These are phyloP conservation scores for Aegilops speltoides DNA, from an alignment of 176 grass and related monocot genomes.

Conservation along the genomic window DNA sequence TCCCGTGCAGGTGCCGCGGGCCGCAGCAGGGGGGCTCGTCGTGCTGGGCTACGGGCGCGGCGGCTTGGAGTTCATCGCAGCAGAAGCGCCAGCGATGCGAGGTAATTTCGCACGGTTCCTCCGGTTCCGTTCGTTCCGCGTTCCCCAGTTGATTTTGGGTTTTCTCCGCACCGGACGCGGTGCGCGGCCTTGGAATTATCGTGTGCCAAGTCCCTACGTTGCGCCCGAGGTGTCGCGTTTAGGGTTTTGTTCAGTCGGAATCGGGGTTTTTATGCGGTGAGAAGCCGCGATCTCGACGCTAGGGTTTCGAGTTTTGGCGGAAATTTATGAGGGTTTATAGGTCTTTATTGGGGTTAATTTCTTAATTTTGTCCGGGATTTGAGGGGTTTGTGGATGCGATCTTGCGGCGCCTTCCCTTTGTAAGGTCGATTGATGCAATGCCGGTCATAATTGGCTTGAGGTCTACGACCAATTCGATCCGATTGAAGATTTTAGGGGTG, in stretches of 20 bases:
- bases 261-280: neutral
- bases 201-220: neutral
- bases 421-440: constrained; percentile 18
- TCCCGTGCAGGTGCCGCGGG: constrained; percentile 25
- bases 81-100: constrained; percentile 60
- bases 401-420: neutral
- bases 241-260: neutral
- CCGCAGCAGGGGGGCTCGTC: constrained; percentile 43
- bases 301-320: constrained; percentile 37
- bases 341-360: neutral
- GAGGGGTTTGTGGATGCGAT: neutral
- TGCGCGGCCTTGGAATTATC: neutral
- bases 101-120: neutral
- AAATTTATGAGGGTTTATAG: neutral
- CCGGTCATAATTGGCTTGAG: neutral
- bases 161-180: neutral
- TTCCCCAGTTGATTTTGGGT: neutral
- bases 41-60: constrained; percentile 6
- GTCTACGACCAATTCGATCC: neutral
- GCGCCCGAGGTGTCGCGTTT: neutral
- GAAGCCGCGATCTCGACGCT: neutral
- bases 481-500: neutral
- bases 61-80: constrained; percentile 8
- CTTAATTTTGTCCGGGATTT: neutral
- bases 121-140: neutral